These are phyloP conservation scores for Pouteria campechiana DNA, from an alignment of 179 eudicot species.

Conservation along the genomic window DNA sequence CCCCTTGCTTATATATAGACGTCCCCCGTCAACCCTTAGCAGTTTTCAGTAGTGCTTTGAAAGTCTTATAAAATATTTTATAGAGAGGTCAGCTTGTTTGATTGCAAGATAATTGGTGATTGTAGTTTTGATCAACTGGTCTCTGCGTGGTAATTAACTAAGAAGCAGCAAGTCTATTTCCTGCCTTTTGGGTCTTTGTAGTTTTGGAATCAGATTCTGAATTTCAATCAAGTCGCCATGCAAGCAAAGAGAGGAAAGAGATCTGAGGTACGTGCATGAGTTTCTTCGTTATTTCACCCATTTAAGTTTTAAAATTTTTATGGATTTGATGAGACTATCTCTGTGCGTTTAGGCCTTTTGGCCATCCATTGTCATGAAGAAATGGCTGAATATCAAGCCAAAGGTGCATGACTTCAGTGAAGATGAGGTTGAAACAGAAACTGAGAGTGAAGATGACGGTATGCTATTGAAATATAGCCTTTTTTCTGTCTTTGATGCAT, in stretches of 20 bases:
- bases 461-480: constrained; percentile 3
- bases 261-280: constrained; percentile 46
- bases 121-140: too few relatives aligned
- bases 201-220: too few relatives aligned
- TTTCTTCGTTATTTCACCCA: neutral
- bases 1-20: too few relatives aligned
- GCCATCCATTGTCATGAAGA: constrained; percentile 92
- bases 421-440: constrained; percentile 85
- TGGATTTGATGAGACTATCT: constrained; percentile 3
- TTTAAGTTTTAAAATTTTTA: neutral
- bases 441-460: constrained; percentile 94
- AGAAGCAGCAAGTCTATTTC: too few relatives aligned
- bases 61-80: too few relatives aligned
- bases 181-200: too few relatives aligned
- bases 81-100: too few relatives aligned
- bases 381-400: constrained; percentile 90
- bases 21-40: too few relatives aligned
- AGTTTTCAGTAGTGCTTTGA: too few relatives aligned
- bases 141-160: too few relatives aligned
- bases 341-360: constrained; percentile 86
- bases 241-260: constrained; percentile 46
- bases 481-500: neutral
- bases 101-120: too few relatives aligned
- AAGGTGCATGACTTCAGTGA: constrained; percentile 80
- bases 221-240: constrained; percentile 20